A percentile compares a stretch with the other conserved stretches of the same genome.
These are phyloP conservation scores for Ulmus americana DNA, from an alignment of 331 rosid genomes.

Conservation along the genomic window DNA sequence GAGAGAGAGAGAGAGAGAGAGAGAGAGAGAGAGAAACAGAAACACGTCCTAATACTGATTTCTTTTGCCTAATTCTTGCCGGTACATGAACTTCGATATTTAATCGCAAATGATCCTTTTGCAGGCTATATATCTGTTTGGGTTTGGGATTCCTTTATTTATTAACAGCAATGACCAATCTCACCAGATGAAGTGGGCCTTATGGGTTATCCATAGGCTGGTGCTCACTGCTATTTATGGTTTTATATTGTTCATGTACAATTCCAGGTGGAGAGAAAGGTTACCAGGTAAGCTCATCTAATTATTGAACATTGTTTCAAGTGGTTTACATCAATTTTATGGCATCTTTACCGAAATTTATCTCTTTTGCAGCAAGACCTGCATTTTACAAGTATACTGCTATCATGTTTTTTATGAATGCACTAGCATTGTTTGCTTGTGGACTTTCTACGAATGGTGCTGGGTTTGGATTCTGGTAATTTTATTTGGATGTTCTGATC, in stretches of 20 bases:
- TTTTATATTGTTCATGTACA: conserved; percentile 70
- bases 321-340: conserved; percentile 18
- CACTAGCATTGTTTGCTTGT: conserved; percentile 55
- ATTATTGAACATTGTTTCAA: conserved; percentile 3
- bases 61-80: background rate
- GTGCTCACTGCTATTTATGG: conserved; percentile 63
- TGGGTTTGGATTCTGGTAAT: conserved; percentile 77
- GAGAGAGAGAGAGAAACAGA: no score
- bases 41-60: no score
- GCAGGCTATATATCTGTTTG: conserved; percentile 76
- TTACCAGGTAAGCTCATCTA: conserved; percentile 47
- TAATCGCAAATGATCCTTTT: conserved; percentile 24
- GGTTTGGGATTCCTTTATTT: conserved; percentile 69
- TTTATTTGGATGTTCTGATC: background rate
- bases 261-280: conserved; percentile 88
- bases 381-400: conserved; percentile 76
- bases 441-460: conserved; percentile 66
- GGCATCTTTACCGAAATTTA: conserved; percentile 1
- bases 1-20: no score
- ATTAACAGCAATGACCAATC: conserved; percentile 36
- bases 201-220: conserved; percentile 83
- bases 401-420: conserved; percentile 61
- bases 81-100: conserved; percentile 2
- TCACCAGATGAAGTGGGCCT: conserved; percentile 61
- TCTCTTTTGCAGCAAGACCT: conserved; percentile 73